Base-by-base conservation (phyloP, 1,284 basidiomycete genomes). In the Microstroma glucosiphilum region DNA sequence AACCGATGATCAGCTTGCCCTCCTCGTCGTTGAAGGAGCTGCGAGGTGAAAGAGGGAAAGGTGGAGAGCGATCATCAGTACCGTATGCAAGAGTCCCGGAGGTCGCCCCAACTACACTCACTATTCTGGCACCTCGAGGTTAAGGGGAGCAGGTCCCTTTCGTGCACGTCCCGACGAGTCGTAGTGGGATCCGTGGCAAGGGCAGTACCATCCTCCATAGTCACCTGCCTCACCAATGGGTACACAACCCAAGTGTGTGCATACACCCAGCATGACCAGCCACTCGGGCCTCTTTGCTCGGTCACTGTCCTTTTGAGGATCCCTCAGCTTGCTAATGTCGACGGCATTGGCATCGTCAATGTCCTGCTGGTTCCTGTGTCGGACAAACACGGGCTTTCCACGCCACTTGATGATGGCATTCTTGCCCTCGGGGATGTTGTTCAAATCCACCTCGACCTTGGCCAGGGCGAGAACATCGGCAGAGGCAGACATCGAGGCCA, bases 321-420 rank as follows among this genome's bases (percentile, higher is more conserved):
- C 96, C 73, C 96, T 86, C 70, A 99, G 84, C 57, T 83, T 76
- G 84, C 90, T 90, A 86, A 93, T 87, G 81, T 96, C 88, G 61
- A 87, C 83, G 58, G 81, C 76, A 81, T 91, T 88, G 63, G 96
- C 96, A 83, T 98, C 96, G 69, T 92, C 86, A 74, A 98, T 92
- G 84, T 99, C 96, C 61, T 85, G 85, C 63, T 85, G 80, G 26
- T 96, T 99, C 77, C 96, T 88, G 84, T 99, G 94, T 73, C 96
- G 88, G 80, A 99, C 91, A 84, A 98, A 98, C 64, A 99, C 94
- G 71, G 96, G 96, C 86, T 98, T 99, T 80, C 94, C 96, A 80
- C 94, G 90, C 96, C 96, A 98, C 67, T 75, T 77, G 72, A 78
- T 74, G 64, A 75, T 71, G 56, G 69, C 67, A 57, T 80, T 80